Evolutionary conservation across 202 grass and related monocot species (phyloP).

Genomic region (Brachypodium distachyon): DNA sequence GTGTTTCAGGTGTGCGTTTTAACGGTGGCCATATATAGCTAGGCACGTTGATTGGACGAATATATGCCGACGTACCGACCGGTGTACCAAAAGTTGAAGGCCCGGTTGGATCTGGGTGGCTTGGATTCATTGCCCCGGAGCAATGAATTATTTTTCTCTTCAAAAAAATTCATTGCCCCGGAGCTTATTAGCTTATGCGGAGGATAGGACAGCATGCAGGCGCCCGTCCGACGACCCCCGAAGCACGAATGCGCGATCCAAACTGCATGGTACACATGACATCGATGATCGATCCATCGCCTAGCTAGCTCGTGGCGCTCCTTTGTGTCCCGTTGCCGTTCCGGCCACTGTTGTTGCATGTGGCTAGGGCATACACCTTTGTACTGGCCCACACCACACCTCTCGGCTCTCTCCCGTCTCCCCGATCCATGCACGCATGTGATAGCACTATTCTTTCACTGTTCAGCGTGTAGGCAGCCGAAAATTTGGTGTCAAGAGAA

Average conservation of each 20-base stretch:
- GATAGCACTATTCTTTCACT: not conserved
- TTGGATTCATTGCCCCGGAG: constrained; percentile 19
- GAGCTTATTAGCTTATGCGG: constrained; percentile 31
- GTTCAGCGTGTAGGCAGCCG: not conserved
- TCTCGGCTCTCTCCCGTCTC: not conserved
- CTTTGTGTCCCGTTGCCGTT: constrained; percentile 5
- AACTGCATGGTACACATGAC: constrained; percentile 10
- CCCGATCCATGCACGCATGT: not conserved
- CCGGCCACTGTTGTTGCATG: constrained; percentile 29
- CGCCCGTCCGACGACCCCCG: too few species aligned
- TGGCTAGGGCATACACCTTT: not conserved
- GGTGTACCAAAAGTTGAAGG: not conserved
- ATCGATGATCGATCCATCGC: not conserved
- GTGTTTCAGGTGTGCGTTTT: not conserved
- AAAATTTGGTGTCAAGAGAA: not conserved
- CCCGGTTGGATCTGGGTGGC: not conserved
- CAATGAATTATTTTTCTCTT: too few species aligned
- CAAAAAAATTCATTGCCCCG: constrained; percentile 25
- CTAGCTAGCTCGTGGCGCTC: not conserved
- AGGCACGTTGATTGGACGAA: not conserved
- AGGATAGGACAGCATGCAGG: too few species aligned
- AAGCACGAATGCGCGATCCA: too few species aligned
- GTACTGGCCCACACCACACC: not conserved
- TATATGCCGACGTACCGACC: not conserved
- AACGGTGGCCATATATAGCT: not conserved